Conservation (phyloP, 306 rosid genomes). For the Mimosa bimucronata region DNA sequence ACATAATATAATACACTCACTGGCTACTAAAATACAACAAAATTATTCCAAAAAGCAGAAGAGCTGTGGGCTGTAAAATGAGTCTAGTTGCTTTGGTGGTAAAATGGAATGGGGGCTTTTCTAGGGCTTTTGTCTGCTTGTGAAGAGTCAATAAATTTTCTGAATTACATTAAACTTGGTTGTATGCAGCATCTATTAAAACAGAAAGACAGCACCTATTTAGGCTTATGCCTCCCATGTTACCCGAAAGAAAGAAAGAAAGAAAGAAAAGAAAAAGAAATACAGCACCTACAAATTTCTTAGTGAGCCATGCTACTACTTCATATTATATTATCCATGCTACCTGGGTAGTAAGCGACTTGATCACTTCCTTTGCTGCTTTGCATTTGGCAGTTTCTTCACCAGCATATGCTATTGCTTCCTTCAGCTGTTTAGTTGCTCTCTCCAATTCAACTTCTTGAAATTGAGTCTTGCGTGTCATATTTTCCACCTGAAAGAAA, state of each 20-base stretch:
- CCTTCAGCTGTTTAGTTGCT: conserved; percentile 89
- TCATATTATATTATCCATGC: conserved; percentile 17
- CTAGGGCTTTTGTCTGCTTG: background rate
- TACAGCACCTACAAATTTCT: background rate
- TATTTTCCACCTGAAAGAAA: conserved; percentile 76
- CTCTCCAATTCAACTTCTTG: conserved; percentile 93
- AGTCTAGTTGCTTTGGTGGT: conserved; percentile 27
- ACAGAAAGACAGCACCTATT: background rate
- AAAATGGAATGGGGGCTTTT: conserved; percentile 4
- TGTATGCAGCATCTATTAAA: background rate
- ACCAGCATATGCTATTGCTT: conserved; percentile 82
- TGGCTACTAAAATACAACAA: background rate
- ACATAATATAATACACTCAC: conserved; percentile 1
- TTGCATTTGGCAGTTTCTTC: conserved; percentile 90
- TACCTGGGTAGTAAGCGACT: conserved; percentile 95
- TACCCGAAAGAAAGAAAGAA: background rate
- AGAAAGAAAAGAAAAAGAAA: no score
- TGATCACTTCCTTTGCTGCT: conserved; percentile 97
- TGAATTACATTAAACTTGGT: background rate
- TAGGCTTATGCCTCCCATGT: background rate
- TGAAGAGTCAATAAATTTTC: background rate
- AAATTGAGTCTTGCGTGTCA: conserved; percentile 81
- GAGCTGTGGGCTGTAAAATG: conserved; percentile 22
- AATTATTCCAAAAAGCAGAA: background rate
- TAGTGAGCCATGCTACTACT: background rate